Base-by-base conservation (phyloP, 1,284 basidiomycete genomes). In the Microstroma glucosiphilum region DNA sequence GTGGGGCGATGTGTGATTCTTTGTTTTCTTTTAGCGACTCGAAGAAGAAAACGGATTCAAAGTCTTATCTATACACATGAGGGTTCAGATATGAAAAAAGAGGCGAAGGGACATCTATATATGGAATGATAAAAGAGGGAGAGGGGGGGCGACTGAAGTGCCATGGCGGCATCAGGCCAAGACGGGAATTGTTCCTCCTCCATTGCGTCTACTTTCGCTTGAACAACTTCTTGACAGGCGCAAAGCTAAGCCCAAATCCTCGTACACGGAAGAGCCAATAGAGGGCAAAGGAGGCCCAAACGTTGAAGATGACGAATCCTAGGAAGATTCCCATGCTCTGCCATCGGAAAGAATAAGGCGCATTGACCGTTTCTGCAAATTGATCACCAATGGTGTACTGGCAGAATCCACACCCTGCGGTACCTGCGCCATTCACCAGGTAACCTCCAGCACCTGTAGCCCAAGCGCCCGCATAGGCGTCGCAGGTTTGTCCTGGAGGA, bases 241-340 rank as follows among this genome's bases (percentile, higher is more conserved):
- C 30, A 37, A 37, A 37, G 30, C 30, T 37, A 4, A 37, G 30
- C 6, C 70, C 70, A 46, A 59, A 71, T 7, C 64, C 63, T 26
- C 62, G 62, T 41, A 70, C 69, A 17, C 63, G 62, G 51, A 74
- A 71, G 58, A 65, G 70, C 69, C 69, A 74, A 57, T 68, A 74
- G 4, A 62, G 62, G 23, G 56, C 43, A 58, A 66, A 74, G 15
- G 62, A 58, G 1, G 64, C 30, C n/a, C 59, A 56, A 15, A 72
- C 54, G 37, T 74, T 67, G 42, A 65, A 65, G 12, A 72, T 56
- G 8, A 60, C 62, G 53, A 67, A 74, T 6, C 63, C 69, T 2
- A 68, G 58, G 1, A 74, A 62, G 43, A 74, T 72, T 15, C 67
- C 72, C 1, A 65, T 69, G 41, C 60, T 62, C 26, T 66, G 65